A percentile compares a stretch with the other conserved stretches of the same genome.
Conservation (phyloP, 805 yeast genomes). For the Komagataella phaffii region DNA sequence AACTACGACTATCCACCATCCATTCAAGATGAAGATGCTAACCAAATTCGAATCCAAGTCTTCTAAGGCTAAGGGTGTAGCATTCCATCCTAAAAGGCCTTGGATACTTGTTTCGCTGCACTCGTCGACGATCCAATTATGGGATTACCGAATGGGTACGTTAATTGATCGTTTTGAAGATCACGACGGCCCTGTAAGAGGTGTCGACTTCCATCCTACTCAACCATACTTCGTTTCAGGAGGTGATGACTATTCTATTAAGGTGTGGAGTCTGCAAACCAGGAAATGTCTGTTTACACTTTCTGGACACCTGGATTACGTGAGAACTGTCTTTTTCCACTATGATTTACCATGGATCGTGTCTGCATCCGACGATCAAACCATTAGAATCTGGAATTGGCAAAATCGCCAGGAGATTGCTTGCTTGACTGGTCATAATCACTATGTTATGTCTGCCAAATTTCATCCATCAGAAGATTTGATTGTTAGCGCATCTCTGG, state of each 20-base stretch:
- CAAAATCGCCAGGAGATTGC: constrained; percentile 97
- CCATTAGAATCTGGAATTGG: constrained; percentile 99
- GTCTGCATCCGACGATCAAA: constrained; percentile 94
- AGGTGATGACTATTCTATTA: constrained; percentile 91
- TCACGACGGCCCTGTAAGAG: constrained; percentile 96
- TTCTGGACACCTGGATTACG: constrained; percentile 89
- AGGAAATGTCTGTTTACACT: constrained; percentile 86
- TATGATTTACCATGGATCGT: constrained; percentile 95
- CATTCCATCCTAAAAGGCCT: constrained; percentile 91
- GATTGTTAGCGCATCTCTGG: constrained; percentile 90
- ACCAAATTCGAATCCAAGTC: constrained; percentile 94
- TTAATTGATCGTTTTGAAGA: constrained; percentile 93
- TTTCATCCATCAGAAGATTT: constrained; percentile 94
- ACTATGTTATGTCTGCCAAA: constrained; percentile 95
- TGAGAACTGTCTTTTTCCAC: constrained; percentile 90
- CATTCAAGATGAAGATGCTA: constrained; percentile 65
- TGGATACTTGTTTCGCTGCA: constrained; percentile 93
- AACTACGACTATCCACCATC: neutral
- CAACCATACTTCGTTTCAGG: constrained; percentile 96
- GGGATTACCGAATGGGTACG: constrained; percentile 99
- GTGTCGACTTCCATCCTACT: constrained; percentile 92
- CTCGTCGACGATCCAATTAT: constrained; percentile 95
- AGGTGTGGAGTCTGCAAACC: constrained; percentile 91
- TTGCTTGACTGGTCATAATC: constrained; percentile 94
- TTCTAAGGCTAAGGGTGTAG: constrained; percentile 94